Conservation (phyloP, 139 green algal genomes). For the Volvox africanus region DNA sequence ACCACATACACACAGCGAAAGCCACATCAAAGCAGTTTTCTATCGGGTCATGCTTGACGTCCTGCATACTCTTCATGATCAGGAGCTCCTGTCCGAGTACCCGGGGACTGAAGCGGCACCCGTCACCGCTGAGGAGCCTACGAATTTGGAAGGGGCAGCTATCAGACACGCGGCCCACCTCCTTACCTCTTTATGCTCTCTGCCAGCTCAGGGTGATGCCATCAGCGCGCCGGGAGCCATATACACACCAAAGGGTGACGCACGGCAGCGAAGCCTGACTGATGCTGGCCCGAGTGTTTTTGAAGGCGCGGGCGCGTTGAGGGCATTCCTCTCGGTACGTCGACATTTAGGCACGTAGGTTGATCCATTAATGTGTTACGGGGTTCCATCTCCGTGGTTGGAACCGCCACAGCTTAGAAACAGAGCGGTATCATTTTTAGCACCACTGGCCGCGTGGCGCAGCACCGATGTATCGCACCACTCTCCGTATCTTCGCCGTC, state of each 20-base stretch:
- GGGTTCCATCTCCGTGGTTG: no score
- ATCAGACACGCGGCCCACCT: not conserved
- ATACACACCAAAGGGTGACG: not conserved
- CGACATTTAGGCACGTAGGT: no score
- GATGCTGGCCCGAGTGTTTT: not conserved
- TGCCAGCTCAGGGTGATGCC: not conserved
- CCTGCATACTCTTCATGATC: not conserved
- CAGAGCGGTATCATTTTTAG: no score
- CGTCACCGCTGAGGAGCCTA: not conserved
- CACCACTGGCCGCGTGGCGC: no score
- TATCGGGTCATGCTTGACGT: not conserved
- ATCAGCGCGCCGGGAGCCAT: slow-evolving; percentile 7
- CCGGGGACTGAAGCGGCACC: not conserved
- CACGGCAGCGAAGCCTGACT: not conserved
- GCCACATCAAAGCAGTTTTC: not conserved
- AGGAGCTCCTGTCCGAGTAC: slow-evolving; percentile 15
- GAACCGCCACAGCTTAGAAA: no score
- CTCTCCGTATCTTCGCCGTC: no score
- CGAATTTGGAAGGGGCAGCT: not conserved
- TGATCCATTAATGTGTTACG: no score
- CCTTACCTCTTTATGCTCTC: not conserved
- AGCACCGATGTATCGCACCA: no score
- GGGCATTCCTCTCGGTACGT: not conserved
- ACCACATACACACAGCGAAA: not conserved
- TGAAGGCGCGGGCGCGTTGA: not conserved